Percentiles rank a stretch among this genome's conserved stretches.
Evolutionary conservation across 108 stramenopile species (phyloP).

Genomic region (Cyclotella sp.): DNA sequence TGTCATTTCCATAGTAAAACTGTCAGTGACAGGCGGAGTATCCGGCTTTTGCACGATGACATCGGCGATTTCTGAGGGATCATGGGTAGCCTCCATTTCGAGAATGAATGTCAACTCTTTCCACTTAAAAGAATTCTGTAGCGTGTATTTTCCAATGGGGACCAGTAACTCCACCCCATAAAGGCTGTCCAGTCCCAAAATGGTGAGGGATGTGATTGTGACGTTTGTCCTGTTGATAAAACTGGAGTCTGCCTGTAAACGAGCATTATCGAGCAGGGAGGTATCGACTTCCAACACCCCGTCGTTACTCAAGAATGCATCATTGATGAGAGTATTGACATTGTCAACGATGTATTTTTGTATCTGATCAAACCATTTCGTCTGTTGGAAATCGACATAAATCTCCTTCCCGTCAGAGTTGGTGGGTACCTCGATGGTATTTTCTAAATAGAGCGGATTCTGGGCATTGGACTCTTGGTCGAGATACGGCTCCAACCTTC

Average conservation of each 20-base stretch:
- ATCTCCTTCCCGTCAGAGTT: constrained; percentile 14
- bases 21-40: constrained; percentile 33
- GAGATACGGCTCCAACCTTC: constrained; percentile 17
- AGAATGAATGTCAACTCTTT: constrained; percentile 44
- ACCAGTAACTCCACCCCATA: constrained; percentile 31
- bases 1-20: constrained; percentile 39
- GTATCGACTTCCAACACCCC: constrained; percentile 49
- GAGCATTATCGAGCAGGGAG: constrained; percentile 13
- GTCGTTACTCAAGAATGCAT: constrained; percentile 34
- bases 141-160: constrained; percentile 50
- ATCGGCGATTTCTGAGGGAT: constrained; percentile 23
- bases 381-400: constrained; percentile 33
- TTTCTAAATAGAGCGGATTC: constrained; percentile 29
- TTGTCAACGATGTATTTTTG: constrained; percentile 2
- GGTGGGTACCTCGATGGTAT: constrained; percentile 12
- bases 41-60: constrained; percentile 24
- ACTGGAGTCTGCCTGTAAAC: neutral
- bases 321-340: constrained; percentile 32
- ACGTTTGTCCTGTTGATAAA: constrained; percentile 36
- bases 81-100: constrained; percentile 44
- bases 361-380: constrained; percentile 7
- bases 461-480: neutral
- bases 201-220: constrained; percentile 20
- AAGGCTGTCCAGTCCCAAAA: constrained; percentile 59
- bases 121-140: constrained; percentile 45